phyloP scores from a whole-genome alignment of 805 yeast genomes.

The Kuraishia capsulata region DNA sequence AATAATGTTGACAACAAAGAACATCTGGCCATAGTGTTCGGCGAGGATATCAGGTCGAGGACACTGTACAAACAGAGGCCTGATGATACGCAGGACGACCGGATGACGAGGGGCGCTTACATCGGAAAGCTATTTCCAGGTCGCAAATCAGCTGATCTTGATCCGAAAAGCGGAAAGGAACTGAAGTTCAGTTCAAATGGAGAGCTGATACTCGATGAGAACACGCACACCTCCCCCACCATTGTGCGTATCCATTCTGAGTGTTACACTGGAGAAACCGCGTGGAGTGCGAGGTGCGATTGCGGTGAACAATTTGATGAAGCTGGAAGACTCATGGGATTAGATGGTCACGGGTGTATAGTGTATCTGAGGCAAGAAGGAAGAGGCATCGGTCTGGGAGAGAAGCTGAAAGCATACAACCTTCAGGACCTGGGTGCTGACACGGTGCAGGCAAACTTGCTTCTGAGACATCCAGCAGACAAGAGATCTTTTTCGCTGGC shows the following conservation, averaged over 20 bases:
- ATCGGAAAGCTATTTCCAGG: constrained; percentile 89
- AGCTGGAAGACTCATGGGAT: constrained; percentile 90
- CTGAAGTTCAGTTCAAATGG: constrained; percentile 32
- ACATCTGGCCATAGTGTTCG: constrained; percentile 95
- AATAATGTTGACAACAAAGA: constrained; percentile 86
- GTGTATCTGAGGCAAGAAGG: constrained; percentile 97
- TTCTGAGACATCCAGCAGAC: constrained; percentile 95
- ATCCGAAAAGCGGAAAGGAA: constrained; percentile 30
- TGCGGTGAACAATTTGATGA: constrained; percentile 99
- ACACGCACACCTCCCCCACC: constrained; percentile 33
- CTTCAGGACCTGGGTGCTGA: constrained; percentile 97
- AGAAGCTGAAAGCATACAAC: constrained; percentile 92
- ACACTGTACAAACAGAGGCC: constrained; percentile 52
- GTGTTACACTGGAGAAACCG: constrained; percentile 98
- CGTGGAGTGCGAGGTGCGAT: constrained; percentile 98
- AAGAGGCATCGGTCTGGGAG: constrained; percentile 97
- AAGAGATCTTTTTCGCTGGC: constrained; percentile 92
- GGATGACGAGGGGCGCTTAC: constrained; percentile 99
- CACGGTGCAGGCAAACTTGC: constrained; percentile 90
- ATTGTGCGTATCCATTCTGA: constrained; percentile 91
- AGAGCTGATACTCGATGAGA: constrained; percentile 18
- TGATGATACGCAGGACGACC: constrained; percentile 78
- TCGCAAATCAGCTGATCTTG: constrained; percentile 58
- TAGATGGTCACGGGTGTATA: constrained; percentile 82
- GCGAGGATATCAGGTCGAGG: constrained; percentile 78